Conservation (phyloP, 176 grass and related monocot species). For the Oryza rufipogon region DNA sequence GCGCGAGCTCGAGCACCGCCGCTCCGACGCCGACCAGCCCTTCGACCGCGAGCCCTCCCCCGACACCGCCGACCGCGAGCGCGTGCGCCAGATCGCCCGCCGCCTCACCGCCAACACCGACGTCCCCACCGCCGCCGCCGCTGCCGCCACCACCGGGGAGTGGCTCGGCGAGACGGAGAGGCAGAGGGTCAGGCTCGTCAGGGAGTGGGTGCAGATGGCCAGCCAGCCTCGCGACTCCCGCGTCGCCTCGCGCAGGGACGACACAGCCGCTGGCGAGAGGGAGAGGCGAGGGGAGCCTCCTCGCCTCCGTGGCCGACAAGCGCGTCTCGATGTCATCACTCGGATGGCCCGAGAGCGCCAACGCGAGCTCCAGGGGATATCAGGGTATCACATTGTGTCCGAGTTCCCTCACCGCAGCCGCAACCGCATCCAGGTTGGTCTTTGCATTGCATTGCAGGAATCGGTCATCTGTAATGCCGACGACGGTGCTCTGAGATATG, state of each 20-base stretch:
- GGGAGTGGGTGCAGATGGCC: slow-evolving; percentile 93
- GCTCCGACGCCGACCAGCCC: slow-evolving; percentile 41
- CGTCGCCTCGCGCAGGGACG: slow-evolving; percentile 45
- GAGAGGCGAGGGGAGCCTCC: slow-evolving; percentile 67
- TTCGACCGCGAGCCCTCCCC: slow-evolving; percentile 70
- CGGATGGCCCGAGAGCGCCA: slow-evolving; percentile 81
- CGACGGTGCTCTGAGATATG: not conserved
- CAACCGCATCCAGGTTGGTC: slow-evolving; percentile 82
- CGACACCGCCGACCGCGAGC: slow-evolving; percentile 64
- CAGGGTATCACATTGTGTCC: slow-evolving; percentile 71
- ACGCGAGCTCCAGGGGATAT: slow-evolving; percentile 86
- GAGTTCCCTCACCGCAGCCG: slow-evolving; percentile 81
- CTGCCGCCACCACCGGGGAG: slow-evolving; percentile 48
- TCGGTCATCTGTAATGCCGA: not conserved
- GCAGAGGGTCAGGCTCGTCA: slow-evolving; percentile 82
- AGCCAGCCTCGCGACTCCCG: slow-evolving; percentile 69
- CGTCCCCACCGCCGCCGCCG: slow-evolving; percentile 26
- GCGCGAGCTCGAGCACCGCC: slow-evolving; percentile 82
- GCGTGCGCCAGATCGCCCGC: slow-evolving; percentile 66
- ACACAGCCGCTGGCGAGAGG: slow-evolving; percentile 27
- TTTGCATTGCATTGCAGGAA: not conserved
- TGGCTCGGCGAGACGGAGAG: slow-evolving; percentile 90
- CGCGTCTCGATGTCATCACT: slow-evolving; percentile 76
- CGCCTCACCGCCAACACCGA: slow-evolving; percentile 54
- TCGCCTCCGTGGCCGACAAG: slow-evolving; percentile 82